These are phyloP conservation scores for Penicillium desertorum DNA, from an alignment of 495 filamentous ascomycete genomes.

Conservation along the genomic window DNA sequence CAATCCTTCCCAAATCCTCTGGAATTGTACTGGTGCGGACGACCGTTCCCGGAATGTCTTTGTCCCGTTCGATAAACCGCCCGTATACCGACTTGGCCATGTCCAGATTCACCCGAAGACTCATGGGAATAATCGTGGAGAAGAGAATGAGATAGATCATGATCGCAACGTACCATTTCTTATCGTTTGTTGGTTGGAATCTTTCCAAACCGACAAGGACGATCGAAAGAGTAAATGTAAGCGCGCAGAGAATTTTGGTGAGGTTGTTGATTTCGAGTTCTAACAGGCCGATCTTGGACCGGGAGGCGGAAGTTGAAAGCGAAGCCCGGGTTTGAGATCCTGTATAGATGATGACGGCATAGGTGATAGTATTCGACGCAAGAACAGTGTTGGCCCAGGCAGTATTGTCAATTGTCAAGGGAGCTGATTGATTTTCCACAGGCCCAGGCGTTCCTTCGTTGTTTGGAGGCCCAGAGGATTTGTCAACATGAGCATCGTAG, in stretches of 20 bases:
- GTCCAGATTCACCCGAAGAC: constrained; percentile 91
- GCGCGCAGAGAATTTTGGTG: constrained; percentile 91
- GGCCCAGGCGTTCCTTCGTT: constrained; percentile 18
- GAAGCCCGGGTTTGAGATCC: constrained; percentile 93
- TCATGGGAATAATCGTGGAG: constrained; percentile 97
- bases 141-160: constrained; percentile 97
- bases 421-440: constrained; percentile 28
- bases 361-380: constrained; percentile 82
- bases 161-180: constrained; percentile 88
- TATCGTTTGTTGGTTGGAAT: constrained; percentile 64
- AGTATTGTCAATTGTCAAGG: constrained; percentile 93
- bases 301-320: constrained; percentile 83
- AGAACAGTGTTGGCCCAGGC: constrained; percentile 99
- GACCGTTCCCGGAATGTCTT: constrained; percentile 85
- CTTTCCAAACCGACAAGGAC: constrained; percentile 86
- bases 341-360: constrained; percentile 90
- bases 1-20: constrained; percentile 91
- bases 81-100: constrained; percentile 97
- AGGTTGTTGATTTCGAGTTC: constrained; percentile 97
- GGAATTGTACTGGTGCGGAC: constrained; percentile 97
- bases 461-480: constrained; percentile 29
- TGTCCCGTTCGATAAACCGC: constrained; percentile 88
- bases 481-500: constrained; percentile 47
- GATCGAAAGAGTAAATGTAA: constrained; percentile 84
- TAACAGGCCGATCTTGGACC: constrained; percentile 88